A percentile compares a stretch with the other conserved stretches of the same genome.
Evolutionary conservation across 1,139 yeast species (phyloP).

Genomic region (Yamadazyma atmosphaerica): DNA sequence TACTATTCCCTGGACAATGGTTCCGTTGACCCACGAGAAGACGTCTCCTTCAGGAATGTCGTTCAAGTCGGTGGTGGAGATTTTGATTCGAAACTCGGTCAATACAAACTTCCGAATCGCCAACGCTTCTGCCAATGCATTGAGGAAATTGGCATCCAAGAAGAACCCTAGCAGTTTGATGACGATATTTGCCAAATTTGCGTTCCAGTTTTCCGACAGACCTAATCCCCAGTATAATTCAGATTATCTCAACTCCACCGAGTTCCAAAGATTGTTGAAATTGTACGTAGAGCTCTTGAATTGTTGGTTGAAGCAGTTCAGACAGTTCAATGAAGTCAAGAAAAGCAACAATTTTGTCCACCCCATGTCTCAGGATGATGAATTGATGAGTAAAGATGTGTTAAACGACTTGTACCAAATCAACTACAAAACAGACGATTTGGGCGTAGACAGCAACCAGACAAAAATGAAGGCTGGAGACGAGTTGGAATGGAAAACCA

Average conservation of each 20-base stretch:
- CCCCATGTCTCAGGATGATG: constrained; percentile 39
- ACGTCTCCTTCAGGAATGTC: constrained; percentile 40
- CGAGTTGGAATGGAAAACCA: constrained; percentile 74
- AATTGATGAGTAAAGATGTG: constrained; percentile 40
- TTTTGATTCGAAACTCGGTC: constrained; percentile 72
- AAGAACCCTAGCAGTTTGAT: constrained; percentile 72
- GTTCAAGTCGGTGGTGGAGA: constrained; percentile 66
- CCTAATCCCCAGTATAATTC: constrained; percentile 50
- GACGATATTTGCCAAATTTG: constrained; percentile 73
- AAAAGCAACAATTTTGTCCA: constrained; percentile 19
- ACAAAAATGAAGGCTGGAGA: constrained; percentile 48
- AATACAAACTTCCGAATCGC: constrained; percentile 66
- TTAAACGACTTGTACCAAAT: constrained; percentile 47
- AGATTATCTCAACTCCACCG: constrained; percentile 54
- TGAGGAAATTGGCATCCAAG: constrained; percentile 64
- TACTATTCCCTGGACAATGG: constrained; percentile 67
- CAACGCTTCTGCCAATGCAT: constrained; percentile 59
- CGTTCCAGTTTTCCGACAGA: constrained; percentile 78
- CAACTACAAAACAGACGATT: constrained; percentile 39
- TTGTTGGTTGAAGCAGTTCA: constrained; percentile 76
- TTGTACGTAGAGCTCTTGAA: constrained; percentile 76
- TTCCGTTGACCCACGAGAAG: constrained; percentile 32
- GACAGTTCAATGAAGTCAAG: constrained; percentile 23
- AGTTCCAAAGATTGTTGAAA: constrained; percentile 59
- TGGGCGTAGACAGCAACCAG: constrained; percentile 25